These are phyloP conservation scores for Nakazawaea ishiwadae DNA, from an alignment of 805 yeast genomes.

Conservation along the genomic window DNA sequence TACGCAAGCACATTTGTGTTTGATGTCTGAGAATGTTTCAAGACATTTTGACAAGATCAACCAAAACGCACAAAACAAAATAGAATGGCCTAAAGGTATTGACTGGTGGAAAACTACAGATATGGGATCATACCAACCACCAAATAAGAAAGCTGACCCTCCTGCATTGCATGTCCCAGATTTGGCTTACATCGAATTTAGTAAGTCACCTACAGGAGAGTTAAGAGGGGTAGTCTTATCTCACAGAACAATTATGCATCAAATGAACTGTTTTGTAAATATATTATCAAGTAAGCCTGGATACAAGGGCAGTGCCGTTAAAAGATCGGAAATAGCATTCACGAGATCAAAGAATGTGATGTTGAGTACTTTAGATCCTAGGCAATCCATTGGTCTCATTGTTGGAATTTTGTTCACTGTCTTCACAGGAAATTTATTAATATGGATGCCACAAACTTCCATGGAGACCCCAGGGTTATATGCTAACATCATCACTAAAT, in stretches of 20 bases:
- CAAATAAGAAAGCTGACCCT: conserved; percentile 50
- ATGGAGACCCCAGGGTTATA: conserved; percentile 82
- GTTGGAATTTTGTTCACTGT: conserved; percentile 77
- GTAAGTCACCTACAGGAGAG: conserved; percentile 87
- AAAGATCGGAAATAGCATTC: conserved; percentile 48
- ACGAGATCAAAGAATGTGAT: conserved; percentile 48
- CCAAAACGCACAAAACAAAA: conserved; percentile 34
- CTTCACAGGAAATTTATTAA: conserved; percentile 75
- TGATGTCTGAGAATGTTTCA: conserved; percentile 75
- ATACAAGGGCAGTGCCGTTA: conserved; percentile 33
- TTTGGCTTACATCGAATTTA: conserved; percentile 89
- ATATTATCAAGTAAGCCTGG: conserved; percentile 61
- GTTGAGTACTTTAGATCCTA: conserved; percentile 59
- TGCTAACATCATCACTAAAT: conserved; percentile 71
- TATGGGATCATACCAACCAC: conserved; percentile 63
- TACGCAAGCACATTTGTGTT: conserved; percentile 72
- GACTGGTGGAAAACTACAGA: conserved; percentile 82
- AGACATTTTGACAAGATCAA: conserved; percentile 68
- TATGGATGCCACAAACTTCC: conserved; percentile 66
- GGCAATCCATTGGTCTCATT: conserved; percentile 83
- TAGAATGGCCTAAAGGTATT: conserved; percentile 72
- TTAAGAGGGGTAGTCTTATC: conserved; percentile 90
- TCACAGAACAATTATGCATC: conserved; percentile 83
- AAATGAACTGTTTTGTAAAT: conserved; percentile 71
- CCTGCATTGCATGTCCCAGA: conserved; percentile 74